Base-by-base conservation (phyloP, 192 early-diverging fungal genomes). In the Mortierella hygrophila region DNA sequence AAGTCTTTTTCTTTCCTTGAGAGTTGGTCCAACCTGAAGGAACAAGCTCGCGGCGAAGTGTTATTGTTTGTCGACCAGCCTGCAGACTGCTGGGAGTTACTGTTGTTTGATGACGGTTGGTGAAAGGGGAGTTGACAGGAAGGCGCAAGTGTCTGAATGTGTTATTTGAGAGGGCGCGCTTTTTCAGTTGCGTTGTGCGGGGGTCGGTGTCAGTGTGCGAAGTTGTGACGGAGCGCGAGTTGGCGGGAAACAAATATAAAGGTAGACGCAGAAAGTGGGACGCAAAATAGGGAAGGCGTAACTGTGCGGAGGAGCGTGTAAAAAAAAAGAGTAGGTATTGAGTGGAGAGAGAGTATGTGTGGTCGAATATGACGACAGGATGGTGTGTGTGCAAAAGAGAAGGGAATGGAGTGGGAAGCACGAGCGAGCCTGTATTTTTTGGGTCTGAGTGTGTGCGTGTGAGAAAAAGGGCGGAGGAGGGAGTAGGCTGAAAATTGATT, bases 311-410 rank as follows among this genome's bases (percentile, higher is more conserved):
- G 55, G 2, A 18, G 55, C 18, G 49, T 52, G 49, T 18, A 52
- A 6, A 52, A 21, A 6, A 16, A 20, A 16, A 18, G 49, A 18
- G 6, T 26, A n/a, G 35, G n/a, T n/a, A n/a, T n/a, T 26, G 8
- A 26, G 8, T 0, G 29, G 11, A 29, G 26, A 29, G 9, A 63
- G 10, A 65, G 60, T 11, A 8, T 32, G 60, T 4, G 29, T 65
- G 60, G 60, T 65, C 60, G 29, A 65, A 65, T 65, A 65, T 65
- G 60, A 65, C 60, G 60, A 65, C 60, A 65, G 60, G 15, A 15
- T 0, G 3, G 26, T 10, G 13, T 32, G 60, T 32, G 11, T 2
- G 8, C 8, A 32, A 15, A 13, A 65, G 13, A 13, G 44, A 46
- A 1, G 11, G 35, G 60, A 7, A 2, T 20, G 49, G 6, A 52